Percentiles rank a stretch among this genome's conserved stretches.
phyloP scores from a whole-genome alignment of 495 filamentous ascomycete genomes.

The Opeltia flavorubescens region DNA sequence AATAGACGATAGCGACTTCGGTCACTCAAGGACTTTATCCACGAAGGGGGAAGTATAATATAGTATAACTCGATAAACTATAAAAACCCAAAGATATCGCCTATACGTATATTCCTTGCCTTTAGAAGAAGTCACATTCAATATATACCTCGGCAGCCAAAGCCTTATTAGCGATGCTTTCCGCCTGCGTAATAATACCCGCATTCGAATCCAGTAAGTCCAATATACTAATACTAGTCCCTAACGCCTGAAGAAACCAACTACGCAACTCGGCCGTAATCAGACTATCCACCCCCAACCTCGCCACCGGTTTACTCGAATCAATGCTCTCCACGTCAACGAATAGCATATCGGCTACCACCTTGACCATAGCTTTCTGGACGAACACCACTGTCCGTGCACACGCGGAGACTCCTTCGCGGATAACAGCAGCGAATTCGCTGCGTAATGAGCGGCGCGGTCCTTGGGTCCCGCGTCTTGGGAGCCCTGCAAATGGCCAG shows the following conservation, averaged over 20 bases:
- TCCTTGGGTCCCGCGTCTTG: not conserved
- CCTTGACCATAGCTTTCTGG: conserved; percentile 7
- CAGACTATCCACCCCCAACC: conserved; percentile 22
- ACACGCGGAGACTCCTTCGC: conserved; percentile 2
- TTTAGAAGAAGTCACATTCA: too few species aligned
- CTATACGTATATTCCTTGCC: too few species aligned
- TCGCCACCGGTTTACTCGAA: conserved; percentile 13
- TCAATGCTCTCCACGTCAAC: conserved; percentile 11
- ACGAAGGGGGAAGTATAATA: too few species aligned
- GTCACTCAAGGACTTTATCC: too few species aligned
- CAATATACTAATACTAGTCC: conserved; percentile 14
- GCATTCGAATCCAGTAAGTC: conserved; percentile 12
- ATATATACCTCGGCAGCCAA: conserved; percentile 1
- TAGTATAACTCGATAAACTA: too few species aligned
- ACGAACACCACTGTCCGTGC: conserved; percentile 6
- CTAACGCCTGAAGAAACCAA: conserved; percentile 17
- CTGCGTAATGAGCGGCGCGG: conserved; percentile 4
- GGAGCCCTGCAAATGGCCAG: not conserved
- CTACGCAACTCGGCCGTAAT: conserved; percentile 24
- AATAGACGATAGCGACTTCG: too few species aligned
- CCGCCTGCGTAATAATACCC: conserved; percentile 3
- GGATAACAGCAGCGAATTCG: conserved; percentile 1
- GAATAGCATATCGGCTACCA: conserved; percentile 18
- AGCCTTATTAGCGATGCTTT: conserved; percentile 3
- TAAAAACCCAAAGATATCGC: too few species aligned